Conservation (phyloP, 2,329 filamentous ascomycete species). For the Paecilomyces fulvus region DNA sequence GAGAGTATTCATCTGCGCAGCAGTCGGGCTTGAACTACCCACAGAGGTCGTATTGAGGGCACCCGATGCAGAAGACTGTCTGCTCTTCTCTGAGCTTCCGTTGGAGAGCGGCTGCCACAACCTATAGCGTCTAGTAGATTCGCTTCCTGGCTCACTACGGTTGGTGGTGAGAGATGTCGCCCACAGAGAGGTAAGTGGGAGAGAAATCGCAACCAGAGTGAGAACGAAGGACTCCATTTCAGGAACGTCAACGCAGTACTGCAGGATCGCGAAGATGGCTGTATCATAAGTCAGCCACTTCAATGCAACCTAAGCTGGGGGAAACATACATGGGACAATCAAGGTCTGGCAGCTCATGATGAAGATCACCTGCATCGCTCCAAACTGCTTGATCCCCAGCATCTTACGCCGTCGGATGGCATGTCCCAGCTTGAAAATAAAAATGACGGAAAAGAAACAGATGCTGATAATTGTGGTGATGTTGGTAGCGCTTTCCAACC, state of each 20-base stretch:
- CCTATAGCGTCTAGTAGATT: neutral
- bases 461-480: slow-evolving; percentile 49
- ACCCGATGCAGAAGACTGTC: slow-evolving; percentile 2
- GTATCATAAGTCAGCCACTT: slow-evolving; percentile 11
- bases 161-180: slow-evolving; percentile 36
- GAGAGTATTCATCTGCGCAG: slow-evolving; percentile 5
- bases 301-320: slow-evolving; percentile 4
- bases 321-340: slow-evolving; percentile 49
- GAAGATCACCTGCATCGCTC: slow-evolving; percentile 58
- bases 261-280: slow-evolving; percentile 55
- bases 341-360: slow-evolving; percentile 61
- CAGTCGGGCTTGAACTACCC: neutral
- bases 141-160: slow-evolving; percentile 4
- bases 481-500: slow-evolving; percentile 39
- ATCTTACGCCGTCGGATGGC: slow-evolving; percentile 48
- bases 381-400: slow-evolving; percentile 53
- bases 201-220: slow-evolving; percentile 52
- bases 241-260: slow-evolving; percentile 44
- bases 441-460: slow-evolving; percentile 55
- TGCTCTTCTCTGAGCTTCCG: neutral
- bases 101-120: slow-evolving; percentile 3
- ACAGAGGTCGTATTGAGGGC: neutral
- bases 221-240: slow-evolving; percentile 49
- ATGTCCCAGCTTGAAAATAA: slow-evolving; percentile 52
- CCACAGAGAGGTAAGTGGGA: slow-evolving; percentile 61